Evolutionary conservation across 129 eudicot genomes (phyloP).

Genomic region (Pulicaria dysenterica): DNA sequence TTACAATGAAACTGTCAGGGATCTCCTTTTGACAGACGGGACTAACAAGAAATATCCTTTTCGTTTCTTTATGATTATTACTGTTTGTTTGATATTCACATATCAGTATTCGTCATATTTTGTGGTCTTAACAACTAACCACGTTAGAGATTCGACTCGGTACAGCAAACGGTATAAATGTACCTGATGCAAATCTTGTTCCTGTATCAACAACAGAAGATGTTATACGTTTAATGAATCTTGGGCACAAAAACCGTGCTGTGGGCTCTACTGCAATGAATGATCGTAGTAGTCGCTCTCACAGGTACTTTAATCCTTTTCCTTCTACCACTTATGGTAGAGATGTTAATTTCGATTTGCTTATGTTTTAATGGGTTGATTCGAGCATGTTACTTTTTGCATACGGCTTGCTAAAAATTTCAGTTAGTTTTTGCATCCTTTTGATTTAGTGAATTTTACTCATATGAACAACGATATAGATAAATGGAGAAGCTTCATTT

Average conservation of each 20-base stretch:
- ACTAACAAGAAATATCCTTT: slow-evolving; percentile 69
- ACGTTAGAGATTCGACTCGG: slow-evolving; percentile 84
- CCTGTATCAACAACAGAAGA: slow-evolving; percentile 73
- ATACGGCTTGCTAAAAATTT: too few species aligned
- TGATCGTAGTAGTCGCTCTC: slow-evolving; percentile 90
- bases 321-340: slow-evolving; percentile 1
- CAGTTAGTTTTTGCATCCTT: too few species aligned
- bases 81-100: slow-evolving; percentile 1
- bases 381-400: too few species aligned
- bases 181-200: slow-evolving; percentile 77
- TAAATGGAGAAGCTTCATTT: not conserved
- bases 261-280: slow-evolving; percentile 85
- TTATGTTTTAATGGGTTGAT: too few species aligned
- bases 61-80: not conserved
- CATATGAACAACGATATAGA: slow-evolving; percentile 2
- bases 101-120: slow-evolving; percentile 9
- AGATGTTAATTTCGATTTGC: not conserved
- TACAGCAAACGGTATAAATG: slow-evolving; percentile 71
- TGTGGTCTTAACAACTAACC: slow-evolving; percentile 50
- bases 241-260: slow-evolving; percentile 86
- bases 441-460: slow-evolving; percentile 6
- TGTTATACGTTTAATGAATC: slow-evolving; percentile 70
- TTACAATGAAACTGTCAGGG: slow-evolving; percentile 86
- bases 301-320: slow-evolving; percentile 52
- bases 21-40: slow-evolving; percentile 71